phyloP scores from a whole-genome alignment of 2,329 filamentous ascomycete genomes.

The Phaeosphaeria sp. region DNA sequence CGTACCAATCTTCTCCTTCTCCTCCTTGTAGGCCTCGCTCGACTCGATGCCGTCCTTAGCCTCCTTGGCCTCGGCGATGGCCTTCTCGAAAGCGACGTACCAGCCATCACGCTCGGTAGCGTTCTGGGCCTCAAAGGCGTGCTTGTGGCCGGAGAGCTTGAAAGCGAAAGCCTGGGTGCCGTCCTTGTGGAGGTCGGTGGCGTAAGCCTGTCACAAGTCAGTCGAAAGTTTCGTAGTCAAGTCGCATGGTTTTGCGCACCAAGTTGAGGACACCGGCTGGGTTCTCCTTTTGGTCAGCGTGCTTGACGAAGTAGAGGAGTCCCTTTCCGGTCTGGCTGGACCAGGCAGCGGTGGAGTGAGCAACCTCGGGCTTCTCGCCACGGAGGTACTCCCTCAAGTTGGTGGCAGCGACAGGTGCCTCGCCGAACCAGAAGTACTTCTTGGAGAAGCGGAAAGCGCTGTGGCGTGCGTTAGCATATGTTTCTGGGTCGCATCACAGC shows the following conservation, averaged over 20 bases:
- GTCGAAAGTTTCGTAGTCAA: slow-evolving; percentile 5
- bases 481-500: background rate
- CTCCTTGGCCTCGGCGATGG: slow-evolving; percentile 75
- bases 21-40: slow-evolving; percentile 87
- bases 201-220: slow-evolving; percentile 62
- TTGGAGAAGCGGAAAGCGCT: slow-evolving; percentile 91
- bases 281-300: slow-evolving; percentile 78
- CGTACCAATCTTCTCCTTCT: slow-evolving; percentile 74
- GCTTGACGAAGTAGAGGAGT: slow-evolving; percentile 89
- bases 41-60: slow-evolving; percentile 74
- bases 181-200: slow-evolving; percentile 76
- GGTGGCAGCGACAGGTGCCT: slow-evolving; percentile 75
- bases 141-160: slow-evolving; percentile 86
- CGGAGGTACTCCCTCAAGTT: slow-evolving; percentile 79
- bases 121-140: slow-evolving; percentile 82
- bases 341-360: slow-evolving; percentile 85
- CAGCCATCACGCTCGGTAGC: slow-evolving; percentile 87
- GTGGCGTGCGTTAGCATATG: slow-evolving; percentile 18
- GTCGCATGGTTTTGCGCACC: slow-evolving; percentile 60
- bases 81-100: slow-evolving; percentile 74
- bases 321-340: slow-evolving; percentile 94
- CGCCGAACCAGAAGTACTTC: slow-evolving; percentile 78
- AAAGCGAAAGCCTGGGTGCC: slow-evolving; percentile 84
- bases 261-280: slow-evolving; percentile 85
- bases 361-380: slow-evolving; percentile 82